Percentiles rank a stretch among this genome's conserved stretches.
These are phyloP conservation scores for Trametes villosa DNA, from an alignment of 768 basidiomycete species.

Conservation along the genomic window DNA sequence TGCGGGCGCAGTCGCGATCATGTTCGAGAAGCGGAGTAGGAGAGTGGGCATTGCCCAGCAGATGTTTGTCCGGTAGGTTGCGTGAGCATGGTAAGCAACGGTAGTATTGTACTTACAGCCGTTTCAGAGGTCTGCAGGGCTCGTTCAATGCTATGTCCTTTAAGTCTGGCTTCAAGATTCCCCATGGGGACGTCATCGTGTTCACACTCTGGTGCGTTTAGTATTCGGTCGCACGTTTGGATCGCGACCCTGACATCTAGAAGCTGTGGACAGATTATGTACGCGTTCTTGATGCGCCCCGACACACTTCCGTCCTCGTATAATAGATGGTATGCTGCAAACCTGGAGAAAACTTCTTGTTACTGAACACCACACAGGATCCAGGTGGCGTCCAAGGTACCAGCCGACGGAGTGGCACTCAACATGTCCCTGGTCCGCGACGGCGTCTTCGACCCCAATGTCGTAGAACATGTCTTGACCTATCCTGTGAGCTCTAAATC, in stretches of 20 bases:
- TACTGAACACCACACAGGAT: slow-evolving; percentile 67
- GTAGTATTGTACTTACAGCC: background rate
- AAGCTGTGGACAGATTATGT: slow-evolving; percentile 87
- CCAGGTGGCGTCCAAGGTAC: slow-evolving; percentile 65
- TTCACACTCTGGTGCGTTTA: slow-evolving; percentile 72
- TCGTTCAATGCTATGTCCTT: slow-evolving; percentile 81
- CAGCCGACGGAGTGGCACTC: slow-evolving; percentile 59
- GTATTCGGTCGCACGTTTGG: background rate
- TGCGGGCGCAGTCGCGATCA: slow-evolving; percentile 72
- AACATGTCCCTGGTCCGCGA: slow-evolving; percentile 64
- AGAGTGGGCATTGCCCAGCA: slow-evolving; percentile 80
- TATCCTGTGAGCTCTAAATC: slow-evolving; percentile 46
- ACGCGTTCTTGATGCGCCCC: slow-evolving; percentile 74
- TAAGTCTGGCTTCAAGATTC: slow-evolving; percentile 68
- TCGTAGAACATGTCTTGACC: slow-evolving; percentile 58
- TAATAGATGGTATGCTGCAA: slow-evolving; percentile 56
- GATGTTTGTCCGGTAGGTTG: slow-evolving; percentile 79
- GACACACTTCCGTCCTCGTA: slow-evolving; percentile 87
- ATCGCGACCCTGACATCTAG: background rate
- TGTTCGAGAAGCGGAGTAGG: slow-evolving; percentile 74
- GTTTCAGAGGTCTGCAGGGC: slow-evolving; percentile 81
- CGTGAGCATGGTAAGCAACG: background rate
- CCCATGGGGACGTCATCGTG: slow-evolving; percentile 82
- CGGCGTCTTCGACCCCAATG: slow-evolving; percentile 55
- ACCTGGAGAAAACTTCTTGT: too few species aligned